Percentiles rank a stretch among this genome's conserved stretches.
These are phyloP conservation scores for Penicillium hesseltinei DNA, from an alignment of 2,329 filamentous ascomycete species.

Conservation along the genomic window DNA sequence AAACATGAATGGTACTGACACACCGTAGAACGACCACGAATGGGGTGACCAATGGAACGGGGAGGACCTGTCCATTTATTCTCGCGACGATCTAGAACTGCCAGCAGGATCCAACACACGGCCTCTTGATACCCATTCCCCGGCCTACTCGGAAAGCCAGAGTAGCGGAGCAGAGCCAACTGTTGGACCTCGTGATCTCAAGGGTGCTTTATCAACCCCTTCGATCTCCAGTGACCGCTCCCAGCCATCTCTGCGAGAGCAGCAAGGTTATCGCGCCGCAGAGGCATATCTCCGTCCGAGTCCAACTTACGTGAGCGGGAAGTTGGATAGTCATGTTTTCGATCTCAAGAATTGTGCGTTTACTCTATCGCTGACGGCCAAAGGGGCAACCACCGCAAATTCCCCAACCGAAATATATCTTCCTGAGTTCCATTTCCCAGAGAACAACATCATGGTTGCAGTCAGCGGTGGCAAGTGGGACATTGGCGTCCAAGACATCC, in stretches of 20 bases:
- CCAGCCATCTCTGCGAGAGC: conserved; percentile 57
- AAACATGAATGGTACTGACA: background rate
- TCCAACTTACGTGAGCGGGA: conserved; percentile 72
- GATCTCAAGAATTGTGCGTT: conserved; percentile 79
- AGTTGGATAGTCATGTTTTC: conserved; percentile 71
- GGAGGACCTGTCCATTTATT: conserved; percentile 90
- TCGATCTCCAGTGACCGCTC: conserved; percentile 58
- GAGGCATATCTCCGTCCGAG: conserved; percentile 90
- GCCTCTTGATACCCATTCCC: conserved; percentile 43
- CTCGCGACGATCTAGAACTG: conserved; percentile 71
- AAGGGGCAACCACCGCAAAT: conserved; percentile 59
- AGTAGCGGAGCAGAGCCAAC: conserved; percentile 44
- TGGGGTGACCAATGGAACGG: conserved; percentile 97
- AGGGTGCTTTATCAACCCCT: conserved; percentile 61
- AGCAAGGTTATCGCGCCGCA: conserved; percentile 78
- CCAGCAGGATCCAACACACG: conserved; percentile 33
- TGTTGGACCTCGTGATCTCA: conserved; percentile 74
- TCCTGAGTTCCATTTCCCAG: conserved; percentile 89
- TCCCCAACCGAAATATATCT: conserved; percentile 79
- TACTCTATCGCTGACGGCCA: conserved; percentile 65
- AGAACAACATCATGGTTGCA: conserved; percentile 66
- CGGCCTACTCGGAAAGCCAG: conserved; percentile 55
- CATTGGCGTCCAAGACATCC: conserved; percentile 70
- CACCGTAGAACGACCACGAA: conserved; percentile 71
- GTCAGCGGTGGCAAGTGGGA: conserved; percentile 88